Conservation (phyloP, 768 basidiomycete species). For the Pisolithus orientalis region DNA sequence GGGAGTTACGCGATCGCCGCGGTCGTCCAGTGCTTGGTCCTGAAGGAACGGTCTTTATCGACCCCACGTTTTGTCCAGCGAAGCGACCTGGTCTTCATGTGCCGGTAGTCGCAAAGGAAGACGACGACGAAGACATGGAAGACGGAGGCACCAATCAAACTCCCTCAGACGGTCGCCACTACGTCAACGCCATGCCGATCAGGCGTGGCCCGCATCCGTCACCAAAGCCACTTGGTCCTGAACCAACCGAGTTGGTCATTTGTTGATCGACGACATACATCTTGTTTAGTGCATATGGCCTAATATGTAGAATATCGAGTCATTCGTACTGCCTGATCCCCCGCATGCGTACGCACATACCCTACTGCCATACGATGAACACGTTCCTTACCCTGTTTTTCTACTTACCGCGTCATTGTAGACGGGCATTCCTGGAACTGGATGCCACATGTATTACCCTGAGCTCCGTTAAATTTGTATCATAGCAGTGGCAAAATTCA, state of each 20-base stretch:
- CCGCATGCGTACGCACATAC: not conserved
- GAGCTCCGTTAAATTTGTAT: no score
- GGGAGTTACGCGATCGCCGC: conserved; percentile 12
- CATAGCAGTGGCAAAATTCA: no score
- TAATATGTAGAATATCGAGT: no score
- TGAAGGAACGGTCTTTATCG: conserved; percentile 8
- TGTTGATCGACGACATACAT: not conserved
- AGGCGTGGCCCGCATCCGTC: not conserved
- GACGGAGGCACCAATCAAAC: not conserved
- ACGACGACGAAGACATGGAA: not conserved
- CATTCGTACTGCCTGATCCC: not conserved
- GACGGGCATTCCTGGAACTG: not conserved
- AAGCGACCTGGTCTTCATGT: not conserved
- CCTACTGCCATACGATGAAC: not conserved
- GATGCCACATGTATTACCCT: no score
- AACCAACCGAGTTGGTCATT: conserved; percentile 19
- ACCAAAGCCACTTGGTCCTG: conserved; percentile 12
- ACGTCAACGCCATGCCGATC: not conserved
- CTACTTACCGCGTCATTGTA: not conserved
- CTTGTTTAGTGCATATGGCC: no score
- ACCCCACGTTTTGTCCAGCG: not conserved
- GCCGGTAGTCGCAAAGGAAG: not conserved
- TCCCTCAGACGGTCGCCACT: not conserved
- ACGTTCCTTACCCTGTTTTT: not conserved
- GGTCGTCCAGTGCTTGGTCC: conserved; percentile 17